Evolutionary conservation across 805 yeast species (phyloP), one percentile per base, ranked within the genome.

Genomic region (Candida gorgasii): DNA sequence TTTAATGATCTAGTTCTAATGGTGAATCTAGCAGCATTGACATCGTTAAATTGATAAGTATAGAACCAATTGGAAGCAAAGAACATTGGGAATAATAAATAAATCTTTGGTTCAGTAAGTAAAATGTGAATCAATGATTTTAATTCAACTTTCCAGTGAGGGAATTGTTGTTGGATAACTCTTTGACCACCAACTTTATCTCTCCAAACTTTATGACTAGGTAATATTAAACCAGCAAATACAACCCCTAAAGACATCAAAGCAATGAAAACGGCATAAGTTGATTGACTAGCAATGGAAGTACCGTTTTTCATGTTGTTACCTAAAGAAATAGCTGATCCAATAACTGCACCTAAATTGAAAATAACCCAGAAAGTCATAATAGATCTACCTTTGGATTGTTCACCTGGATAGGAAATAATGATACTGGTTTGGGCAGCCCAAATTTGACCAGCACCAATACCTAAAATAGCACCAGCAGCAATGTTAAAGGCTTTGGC

Each of bases 1-100:
- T 80, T 80, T 54, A 80, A 70, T 3, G 85, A 76, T 50, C 86
- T 70, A 15, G 86, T 77, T 58, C 84, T 70, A 45, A 79, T 59
- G 52, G 74, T 78, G 62, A 80, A 80, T 37, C 75, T 63, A 15
- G 75, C 76, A 30, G 74, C 76, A 55, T 80, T 80, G 59, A 73
- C 67, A 45, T 75, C 79, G 57, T 79, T 78, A 53, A 76, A 79
- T 61, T 80, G 84, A 59, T 80, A 80, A 35, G 84, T 76, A 67
- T 79, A 79, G 65, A 79, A 80, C 81, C 81, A 80, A 65, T 80
- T 80, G 27, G 85, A 77, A 20, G 82, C 71, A 50, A 77, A 75
- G 57, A 80, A 80, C 76, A 78, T 72, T 33, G 86, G 86, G 69
- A 81, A 74, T 57, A 79, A 52, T 18, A 74, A 57, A 36, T 72